Base-by-base conservation (phyloP, 2,329 filamentous ascomycete species). In the Blumeriella jaapii region DNA sequence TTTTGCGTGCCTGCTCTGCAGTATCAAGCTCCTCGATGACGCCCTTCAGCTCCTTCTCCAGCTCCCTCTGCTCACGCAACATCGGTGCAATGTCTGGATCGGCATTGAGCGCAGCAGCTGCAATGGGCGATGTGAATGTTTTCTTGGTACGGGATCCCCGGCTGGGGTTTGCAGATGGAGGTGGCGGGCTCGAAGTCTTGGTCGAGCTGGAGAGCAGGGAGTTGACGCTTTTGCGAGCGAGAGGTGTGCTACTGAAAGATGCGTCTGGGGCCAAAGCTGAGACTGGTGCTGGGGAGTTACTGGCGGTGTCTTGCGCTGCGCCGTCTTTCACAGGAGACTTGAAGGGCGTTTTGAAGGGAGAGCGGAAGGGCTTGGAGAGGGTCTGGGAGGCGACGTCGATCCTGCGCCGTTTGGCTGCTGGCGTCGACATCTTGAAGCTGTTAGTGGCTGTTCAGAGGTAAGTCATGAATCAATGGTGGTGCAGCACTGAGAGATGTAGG, bases 361-460 rank as follows among this genome's bases (percentile, higher is more conserved):
- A 83, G 46, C 78, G 76, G 61, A 85, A 85, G 0, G 80, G 80
- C 52, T 77, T 80, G 42, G 69, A 68, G 30, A 83, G 67, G 5
- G 69, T 68, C n/a, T 63, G 64, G 14, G 66, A 59, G 24, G 71
- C 67, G 28, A 67, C 61, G 39, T 77, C 67, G 43, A 79, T 60
- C 45, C 74, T 71, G 41, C 78, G 74, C 31, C 75, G 71, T 61
- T 82, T 82, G 38, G 63, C 63, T 38, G 67, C 59, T 37, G 66
- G 67, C 31, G 62, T 64, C 40, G 61, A 61, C 64, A 69, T 65
- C 42, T 45, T 49, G 20, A 24, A 3, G 27, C 12, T 34, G 44
- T 54, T 50, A 51, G 45, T 54, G 44, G n/a, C 50, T 55, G 39
- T 39, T 22, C 17, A 31, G 23, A 18, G 33, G 43, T 47, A 46